Conservation (phyloP, 2,329 filamentous ascomycete species). For the Herpotrichia juniperi region DNA sequence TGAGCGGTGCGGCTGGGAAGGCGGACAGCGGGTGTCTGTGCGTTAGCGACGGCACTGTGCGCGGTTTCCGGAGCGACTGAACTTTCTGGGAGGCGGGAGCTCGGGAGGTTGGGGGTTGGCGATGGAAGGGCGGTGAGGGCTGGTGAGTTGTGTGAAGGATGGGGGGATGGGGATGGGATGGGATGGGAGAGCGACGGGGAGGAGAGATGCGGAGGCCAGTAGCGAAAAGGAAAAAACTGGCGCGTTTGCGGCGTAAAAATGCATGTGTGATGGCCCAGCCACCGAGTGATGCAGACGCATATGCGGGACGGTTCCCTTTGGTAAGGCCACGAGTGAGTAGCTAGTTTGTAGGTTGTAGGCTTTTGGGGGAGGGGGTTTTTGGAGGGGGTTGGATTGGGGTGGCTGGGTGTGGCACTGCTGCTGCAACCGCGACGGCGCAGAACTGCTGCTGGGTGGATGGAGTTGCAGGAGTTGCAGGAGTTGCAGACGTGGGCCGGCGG, state of each 20-base stretch:
- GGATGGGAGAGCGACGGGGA: too few relatives aligned
- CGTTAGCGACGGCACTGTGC: not conserved
- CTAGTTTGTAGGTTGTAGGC: not conserved
- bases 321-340: not conserved
- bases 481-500: not conserved
- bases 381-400: not conserved
- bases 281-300: not conserved
- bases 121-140: conserved; percentile 1
- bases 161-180: not conserved
- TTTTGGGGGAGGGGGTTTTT: not conserved
- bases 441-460: too few relatives aligned
- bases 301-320: not conserved
- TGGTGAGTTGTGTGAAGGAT: too few relatives aligned
- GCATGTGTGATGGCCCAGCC: not conserved
- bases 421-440: not conserved
- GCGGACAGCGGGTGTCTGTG: not conserved
- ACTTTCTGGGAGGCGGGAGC: not conserved
- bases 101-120: not conserved
- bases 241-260: too few relatives aligned
- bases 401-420: not conserved
- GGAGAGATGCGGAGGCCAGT: too few relatives aligned
- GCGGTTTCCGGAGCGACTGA: conserved; percentile 14
- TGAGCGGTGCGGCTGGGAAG: not conserved
- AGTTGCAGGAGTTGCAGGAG: too few relatives aligned
- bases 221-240: too few relatives aligned